Conservation (phyloP, 2,329 filamentous ascomycete genomes). For the Aspergillus vadensis region DNA sequence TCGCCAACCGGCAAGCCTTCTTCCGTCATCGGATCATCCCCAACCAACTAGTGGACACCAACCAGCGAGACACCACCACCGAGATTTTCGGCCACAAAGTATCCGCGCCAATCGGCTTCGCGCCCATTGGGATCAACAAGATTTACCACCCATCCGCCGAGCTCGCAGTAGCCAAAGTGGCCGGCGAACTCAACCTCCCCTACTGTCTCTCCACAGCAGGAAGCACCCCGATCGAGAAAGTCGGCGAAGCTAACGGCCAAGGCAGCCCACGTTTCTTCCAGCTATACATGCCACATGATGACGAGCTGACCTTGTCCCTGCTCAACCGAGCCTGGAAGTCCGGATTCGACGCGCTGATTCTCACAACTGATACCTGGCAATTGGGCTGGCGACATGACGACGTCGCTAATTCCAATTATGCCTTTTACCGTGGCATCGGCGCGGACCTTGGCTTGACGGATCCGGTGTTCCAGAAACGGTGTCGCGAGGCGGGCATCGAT, state of each 20-base stretch:
- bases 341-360: conserved; percentile 60
- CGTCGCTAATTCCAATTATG: conserved; percentile 59
- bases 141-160: conserved; percentile 64
- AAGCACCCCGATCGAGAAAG: conserved; percentile 58
- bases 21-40: conserved; percentile 65
- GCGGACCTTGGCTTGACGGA: conserved; percentile 60
- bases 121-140: conserved; percentile 66
- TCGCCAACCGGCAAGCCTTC: conserved; percentile 65
- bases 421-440: conserved; percentile 63
- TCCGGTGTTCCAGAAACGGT: conserved; percentile 59
- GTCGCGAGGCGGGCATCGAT: conserved; percentile 57
- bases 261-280: conserved; percentile 60
- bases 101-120: conserved; percentile 64
- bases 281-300: conserved; percentile 65
- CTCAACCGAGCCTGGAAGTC: conserved; percentile 56
- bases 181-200: conserved; percentile 60
- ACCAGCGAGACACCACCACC: conserved; percentile 58
- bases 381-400: conserved; percentile 64
- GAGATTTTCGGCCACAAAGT: conserved; percentile 63
- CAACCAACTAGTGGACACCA: conserved; percentile 63
- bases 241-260: conserved; percentile 57
- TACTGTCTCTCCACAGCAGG: conserved; percentile 64
- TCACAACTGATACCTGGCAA: conserved; percentile 67
- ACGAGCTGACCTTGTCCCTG: conserved; percentile 59
- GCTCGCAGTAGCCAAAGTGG: conserved; percentile 61